These are phyloP conservation scores for Penicillium rolfsii DNA, from an alignment of 2,329 filamentous ascomycete species.

Conservation along the genomic window DNA sequence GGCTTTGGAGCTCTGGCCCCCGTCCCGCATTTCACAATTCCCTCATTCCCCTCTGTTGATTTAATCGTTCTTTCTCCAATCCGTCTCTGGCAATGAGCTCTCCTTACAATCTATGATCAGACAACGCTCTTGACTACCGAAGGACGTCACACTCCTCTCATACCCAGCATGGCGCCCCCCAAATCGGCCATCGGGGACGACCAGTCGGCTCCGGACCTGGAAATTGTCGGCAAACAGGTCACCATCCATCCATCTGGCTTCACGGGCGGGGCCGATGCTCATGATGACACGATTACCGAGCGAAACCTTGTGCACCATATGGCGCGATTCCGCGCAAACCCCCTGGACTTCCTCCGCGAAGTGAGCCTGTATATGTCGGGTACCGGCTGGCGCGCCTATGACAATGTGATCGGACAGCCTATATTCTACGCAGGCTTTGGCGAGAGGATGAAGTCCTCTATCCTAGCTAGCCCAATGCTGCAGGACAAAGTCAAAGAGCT, in stretches of 20 bases:
- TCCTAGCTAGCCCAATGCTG: constrained; percentile 76
- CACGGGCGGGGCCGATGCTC: constrained; percentile 41
- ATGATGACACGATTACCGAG: constrained; percentile 54
- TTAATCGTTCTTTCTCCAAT: neutral
- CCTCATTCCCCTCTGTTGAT: constrained; percentile 1
- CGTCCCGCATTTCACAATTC: constrained; percentile 9
- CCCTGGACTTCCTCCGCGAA: constrained; percentile 83
- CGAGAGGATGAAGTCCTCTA: constrained; percentile 80
- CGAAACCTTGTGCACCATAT: constrained; percentile 67
- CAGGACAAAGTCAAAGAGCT: constrained; percentile 74
- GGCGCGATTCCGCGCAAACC: constrained; percentile 77
- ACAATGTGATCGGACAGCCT: constrained; percentile 84
- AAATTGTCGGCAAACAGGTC: constrained; percentile 74
- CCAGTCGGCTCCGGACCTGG: constrained; percentile 70
- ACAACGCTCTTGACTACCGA: neutral
- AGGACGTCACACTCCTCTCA: neutral
- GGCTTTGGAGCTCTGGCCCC: constrained; percentile 28
- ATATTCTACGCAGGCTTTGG: constrained; percentile 92
- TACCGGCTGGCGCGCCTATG: constrained; percentile 93
- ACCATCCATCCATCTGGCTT: constrained; percentile 74
- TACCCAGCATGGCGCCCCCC: constrained; percentile 34
- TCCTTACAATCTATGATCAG: constrained; percentile 7
- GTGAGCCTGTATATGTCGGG: constrained; percentile 91
- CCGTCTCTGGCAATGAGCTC: constrained; percentile 6
- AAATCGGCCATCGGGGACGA: constrained; percentile 36